These are phyloP conservation scores for Jaltomata sinuosa DNA, from an alignment of 257 asterid genomes.

Conservation along the genomic window DNA sequence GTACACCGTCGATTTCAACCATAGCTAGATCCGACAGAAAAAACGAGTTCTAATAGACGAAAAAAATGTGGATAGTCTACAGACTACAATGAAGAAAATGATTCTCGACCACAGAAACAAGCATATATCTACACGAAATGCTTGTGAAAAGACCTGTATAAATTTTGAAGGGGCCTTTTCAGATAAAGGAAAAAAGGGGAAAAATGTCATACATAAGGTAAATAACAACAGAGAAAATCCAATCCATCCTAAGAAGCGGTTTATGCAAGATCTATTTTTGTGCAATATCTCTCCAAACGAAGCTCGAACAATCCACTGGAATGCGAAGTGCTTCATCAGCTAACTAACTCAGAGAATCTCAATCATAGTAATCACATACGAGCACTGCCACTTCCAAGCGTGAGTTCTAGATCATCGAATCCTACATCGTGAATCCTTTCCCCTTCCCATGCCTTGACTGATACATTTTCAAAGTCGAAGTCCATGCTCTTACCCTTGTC, in stretches of 20 bases:
- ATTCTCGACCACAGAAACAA: not conserved
- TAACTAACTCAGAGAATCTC: not conserved
- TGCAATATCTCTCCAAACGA: not conserved
- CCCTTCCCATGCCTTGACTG: slow-evolving; percentile 22
- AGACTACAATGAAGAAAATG: slow-evolving; percentile 3
- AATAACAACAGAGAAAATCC: not conserved
- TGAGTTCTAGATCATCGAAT: slow-evolving; percentile 13
- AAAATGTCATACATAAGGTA: not conserved
- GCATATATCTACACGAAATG: slow-evolving; percentile 18
- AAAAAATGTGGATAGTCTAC: not conserved
- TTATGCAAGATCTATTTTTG: not conserved
- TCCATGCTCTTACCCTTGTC: slow-evolving; percentile 10
- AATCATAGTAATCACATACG: not conserved
- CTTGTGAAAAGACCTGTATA: slow-evolving; percentile 10
- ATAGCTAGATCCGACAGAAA: not conserved
- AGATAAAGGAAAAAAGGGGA: not conserved
- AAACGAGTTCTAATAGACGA: not conserved
- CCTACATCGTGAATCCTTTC: slow-evolving; percentile 15
- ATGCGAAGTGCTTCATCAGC: not conserved
- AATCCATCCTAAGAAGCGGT: slow-evolving; percentile 8
- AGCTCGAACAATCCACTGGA: not conserved
- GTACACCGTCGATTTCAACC: not conserved
- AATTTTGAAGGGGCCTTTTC: slow-evolving; percentile 2
- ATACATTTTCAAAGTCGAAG: slow-evolving; percentile 5
- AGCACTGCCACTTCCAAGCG: slow-evolving; percentile 24